Evolutionary conservation across 331 rosid species (phyloP).

Genomic region (Malus hybrid): DNA sequence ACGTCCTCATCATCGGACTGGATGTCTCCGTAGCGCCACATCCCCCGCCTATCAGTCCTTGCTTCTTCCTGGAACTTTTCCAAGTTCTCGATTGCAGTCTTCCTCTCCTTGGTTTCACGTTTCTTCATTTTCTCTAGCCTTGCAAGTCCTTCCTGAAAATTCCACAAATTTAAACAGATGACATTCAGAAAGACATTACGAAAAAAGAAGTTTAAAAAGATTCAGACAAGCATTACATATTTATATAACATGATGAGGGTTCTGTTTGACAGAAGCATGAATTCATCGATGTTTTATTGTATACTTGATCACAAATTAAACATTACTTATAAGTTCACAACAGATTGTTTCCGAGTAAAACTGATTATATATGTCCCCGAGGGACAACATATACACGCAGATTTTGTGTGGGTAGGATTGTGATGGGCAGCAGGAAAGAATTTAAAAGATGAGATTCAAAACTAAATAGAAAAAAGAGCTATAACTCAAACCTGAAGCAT

Average conservation of each 20-base stretch:
- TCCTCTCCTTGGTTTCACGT: slow-evolving; percentile 69
- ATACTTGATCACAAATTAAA: neutral
- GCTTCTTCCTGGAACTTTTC: slow-evolving; percentile 84
- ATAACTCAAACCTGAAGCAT: slow-evolving; percentile 67
- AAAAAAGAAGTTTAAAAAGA: neutral
- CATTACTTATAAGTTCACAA: neutral
- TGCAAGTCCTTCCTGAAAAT: slow-evolving; percentile 86
- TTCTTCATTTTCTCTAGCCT: slow-evolving; percentile 65
- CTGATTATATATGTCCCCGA: neutral
- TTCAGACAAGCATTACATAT: neutral
- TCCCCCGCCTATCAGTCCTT: slow-evolving; percentile 57
- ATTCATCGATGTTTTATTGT: neutral
- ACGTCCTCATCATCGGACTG: slow-evolving; percentile 84
- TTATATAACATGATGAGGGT: neutral
- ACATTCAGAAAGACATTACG: neutral
- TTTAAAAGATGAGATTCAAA: neutral
- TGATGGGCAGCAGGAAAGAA: neutral
- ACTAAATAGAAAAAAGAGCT: neutral
- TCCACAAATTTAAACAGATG: slow-evolving; percentile 1
- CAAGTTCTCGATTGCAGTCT: slow-evolving; percentile 59
- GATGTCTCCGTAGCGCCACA: slow-evolving; percentile 89
- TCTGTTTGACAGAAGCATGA: neutral
- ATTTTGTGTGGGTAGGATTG: neutral
- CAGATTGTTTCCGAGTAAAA: neutral
- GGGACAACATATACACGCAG: neutral